Percentiles rank a stretch among this genome's conserved stretches.
phyloP scores from a whole-genome alignment of 1,139 yeast species.

The Geotrichum siamense region DNA sequence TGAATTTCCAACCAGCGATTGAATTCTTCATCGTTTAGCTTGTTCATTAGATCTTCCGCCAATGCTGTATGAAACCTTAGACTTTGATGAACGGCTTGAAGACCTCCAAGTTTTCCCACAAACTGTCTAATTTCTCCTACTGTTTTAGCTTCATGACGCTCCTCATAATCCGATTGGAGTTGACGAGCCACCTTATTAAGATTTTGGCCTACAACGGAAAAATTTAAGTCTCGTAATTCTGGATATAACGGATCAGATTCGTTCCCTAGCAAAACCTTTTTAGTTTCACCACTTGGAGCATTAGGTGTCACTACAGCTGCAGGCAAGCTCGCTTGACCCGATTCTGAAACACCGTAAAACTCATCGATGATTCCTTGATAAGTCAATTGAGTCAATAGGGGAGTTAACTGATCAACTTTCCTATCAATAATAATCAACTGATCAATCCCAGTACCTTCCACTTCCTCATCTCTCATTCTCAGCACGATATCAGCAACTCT shows the following conservation, averaged over 20 bases:
- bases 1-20: constrained; percentile 59
- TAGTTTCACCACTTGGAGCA: constrained; percentile 17
- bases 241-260: constrained; percentile 39
- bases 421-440: constrained; percentile 70
- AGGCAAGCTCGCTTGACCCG: constrained; percentile 43
- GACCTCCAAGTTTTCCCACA: constrained; percentile 60
- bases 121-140: constrained; percentile 63
- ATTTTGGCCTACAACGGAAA: constrained; percentile 69
- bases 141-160: constrained; percentile 51
- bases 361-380: constrained; percentile 82
- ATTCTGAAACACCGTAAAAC: constrained; percentile 45
- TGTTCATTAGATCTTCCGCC: constrained; percentile 58
- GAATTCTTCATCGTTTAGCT: constrained; percentile 46
- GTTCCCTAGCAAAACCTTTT: constrained; percentile 35
- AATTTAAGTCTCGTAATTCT: constrained; percentile 58
- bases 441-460: constrained; percentile 33
- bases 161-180: constrained; percentile 62
- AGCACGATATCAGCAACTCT: constrained; percentile 36
- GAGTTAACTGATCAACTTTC: constrained; percentile 62
- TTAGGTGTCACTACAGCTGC: constrained; percentile 26
- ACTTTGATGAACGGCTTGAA: constrained; percentile 61
- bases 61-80: constrained; percentile 69
- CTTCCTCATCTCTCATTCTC: constrained; percentile 24
- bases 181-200: constrained; percentile 65
- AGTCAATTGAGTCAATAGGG: constrained; percentile 67